Evolutionary conservation across 1,284 basidiomycete species (phyloP), one percentile per base, ranked within the genome.

Genomic region (Tylopilus sp.): DNA sequence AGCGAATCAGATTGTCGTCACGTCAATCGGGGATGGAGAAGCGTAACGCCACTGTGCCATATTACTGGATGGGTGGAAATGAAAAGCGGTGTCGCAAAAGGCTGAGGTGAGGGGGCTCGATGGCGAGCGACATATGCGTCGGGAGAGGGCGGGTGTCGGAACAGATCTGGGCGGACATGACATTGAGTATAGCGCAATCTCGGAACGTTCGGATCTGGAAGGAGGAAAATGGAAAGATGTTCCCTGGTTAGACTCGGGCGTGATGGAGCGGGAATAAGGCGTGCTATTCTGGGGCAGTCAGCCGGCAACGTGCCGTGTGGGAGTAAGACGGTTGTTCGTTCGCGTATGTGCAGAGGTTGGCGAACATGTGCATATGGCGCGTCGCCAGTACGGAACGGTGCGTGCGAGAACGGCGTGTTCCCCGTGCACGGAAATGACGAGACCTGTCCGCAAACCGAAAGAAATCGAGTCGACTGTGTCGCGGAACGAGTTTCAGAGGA

Each of bases 1-100:
- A 56, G 45, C n/a, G 48, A 57, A 58, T 61, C 57, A 51, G 57
- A 61, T 61, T 61, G 54, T 48, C 59, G 45, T 37, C 1, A 19
- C 28, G 55, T 25, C 44, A 52, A 60, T 57, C 52, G 44, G 18
- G 39, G 34, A 26, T 41, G 41, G 6, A 34, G 54, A 53, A 51
- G 56, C 34, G 3, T 37, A 18, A 37, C 41, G 55, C 54, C 41
- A 55, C 58, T 25, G 26, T 12, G 23, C n/a, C n/a, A 30, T 11
- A 26, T 33, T 13, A 44, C 11, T 4, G 12, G 42, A 25, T 30
- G 35, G 33, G 25, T 6, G 13, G n/a, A 13, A 28, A 33, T 19
- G 31, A n/a, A 26, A 6, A 21, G 21, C 10, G 34, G n/a, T 4
- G n/a, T 46, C 25, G 41, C 13, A 4, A 37, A 36, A 19, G 37